Percentiles rank a stretch among this genome's conserved stretches.
Evolutionary conservation across 331 rosid genomes (phyloP).

Genomic region (Stylosanthes scabra): DNA sequence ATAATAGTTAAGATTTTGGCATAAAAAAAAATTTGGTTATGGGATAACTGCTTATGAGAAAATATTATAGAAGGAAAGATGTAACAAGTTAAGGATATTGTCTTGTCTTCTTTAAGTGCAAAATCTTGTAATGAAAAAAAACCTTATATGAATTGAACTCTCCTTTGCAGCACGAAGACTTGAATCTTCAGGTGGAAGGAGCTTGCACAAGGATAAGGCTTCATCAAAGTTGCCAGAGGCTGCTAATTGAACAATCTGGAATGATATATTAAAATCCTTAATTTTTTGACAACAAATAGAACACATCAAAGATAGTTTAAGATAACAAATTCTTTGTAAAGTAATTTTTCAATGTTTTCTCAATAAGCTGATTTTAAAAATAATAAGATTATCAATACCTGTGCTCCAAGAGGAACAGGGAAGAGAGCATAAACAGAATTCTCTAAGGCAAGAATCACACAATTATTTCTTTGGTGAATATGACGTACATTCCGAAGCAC

Average conservation of each 20-base stretch:
- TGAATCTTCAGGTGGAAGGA: conserved; percentile 97
- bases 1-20: conserved; percentile 11
- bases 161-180: conserved; percentile 95
- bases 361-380: conserved; percentile 27
- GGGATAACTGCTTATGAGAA: conserved; percentile 1
- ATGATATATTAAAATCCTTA: conserved; percentile 36
- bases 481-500: conserved; percentile 87
- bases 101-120: conserved; percentile 30
- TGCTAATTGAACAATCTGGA: conserved; percentile 94
- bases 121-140: conserved; percentile 26
- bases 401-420: conserved; percentile 98
- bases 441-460: conserved; percentile 76
- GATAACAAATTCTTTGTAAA: conserved; percentile 15
- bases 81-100: conserved; percentile 4
- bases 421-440: conserved; percentile 84
- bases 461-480: conserved; percentile 62
- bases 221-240: conserved; percentile 98
- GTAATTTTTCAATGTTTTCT: conserved; percentile 16
- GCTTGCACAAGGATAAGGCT: conserved; percentile 97
- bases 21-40: conserved; percentile 19
- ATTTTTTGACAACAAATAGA: not conserved
- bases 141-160: conserved; percentile 96
- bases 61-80: conserved; percentile 29
- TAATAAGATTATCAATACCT: conserved; percentile 57
- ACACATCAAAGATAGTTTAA: conserved; percentile 9